phyloP scores from a whole-genome alignment of 2,329 filamentous ascomycete genomes.

The Arthrobotrys musiformis region DNA sequence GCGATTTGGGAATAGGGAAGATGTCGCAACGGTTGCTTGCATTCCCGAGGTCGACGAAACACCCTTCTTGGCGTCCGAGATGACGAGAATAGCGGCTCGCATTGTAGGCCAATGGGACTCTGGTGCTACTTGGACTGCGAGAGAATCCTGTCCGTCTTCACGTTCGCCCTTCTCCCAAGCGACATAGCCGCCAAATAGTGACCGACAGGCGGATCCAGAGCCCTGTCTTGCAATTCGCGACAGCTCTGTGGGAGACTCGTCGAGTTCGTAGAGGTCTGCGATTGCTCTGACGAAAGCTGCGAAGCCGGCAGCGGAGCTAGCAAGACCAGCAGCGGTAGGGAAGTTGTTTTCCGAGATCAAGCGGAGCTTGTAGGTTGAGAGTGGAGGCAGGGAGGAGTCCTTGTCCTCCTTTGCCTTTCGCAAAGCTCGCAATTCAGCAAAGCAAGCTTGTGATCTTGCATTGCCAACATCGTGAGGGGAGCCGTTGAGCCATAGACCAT shows the following conservation, averaged over 20 bases:
- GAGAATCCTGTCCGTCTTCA: constrained; percentile 83
- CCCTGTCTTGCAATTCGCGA: constrained; percentile 91
- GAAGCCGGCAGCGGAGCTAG: constrained; percentile 76
- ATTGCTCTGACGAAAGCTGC: constrained; percentile 82
- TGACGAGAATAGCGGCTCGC: constrained; percentile 90
- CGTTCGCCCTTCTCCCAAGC: constrained; percentile 84
- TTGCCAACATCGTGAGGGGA: constrained; percentile 83
- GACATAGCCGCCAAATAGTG: constrained; percentile 93
- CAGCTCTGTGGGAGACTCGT: constrained; percentile 81
- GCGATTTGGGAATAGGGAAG: constrained; percentile 82
- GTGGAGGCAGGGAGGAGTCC: constrained; percentile 80
- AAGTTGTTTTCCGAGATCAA: constrained; percentile 99
- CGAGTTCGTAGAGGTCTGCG: constrained; percentile 88
- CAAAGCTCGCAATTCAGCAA: constrained; percentile 82
- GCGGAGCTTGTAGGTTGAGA: constrained; percentile 79
- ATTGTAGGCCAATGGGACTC: constrained; percentile 94
- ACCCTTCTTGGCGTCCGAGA: constrained; percentile 92
- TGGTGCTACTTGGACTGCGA: constrained; percentile 87
- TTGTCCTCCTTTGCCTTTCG: constrained; percentile 78
- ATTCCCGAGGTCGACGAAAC: constrained; percentile 93
- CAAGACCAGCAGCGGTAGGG: constrained; percentile 92
- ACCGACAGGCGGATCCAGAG: constrained; percentile 92
- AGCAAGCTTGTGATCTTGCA: constrained; percentile 91
- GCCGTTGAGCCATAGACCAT: constrained; percentile 86
- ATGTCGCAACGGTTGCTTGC: constrained; percentile 95